Evolutionary conservation across 495 filamentous ascomycete species (phyloP).

Genomic region (Podospora pseudoanserina): DNA sequence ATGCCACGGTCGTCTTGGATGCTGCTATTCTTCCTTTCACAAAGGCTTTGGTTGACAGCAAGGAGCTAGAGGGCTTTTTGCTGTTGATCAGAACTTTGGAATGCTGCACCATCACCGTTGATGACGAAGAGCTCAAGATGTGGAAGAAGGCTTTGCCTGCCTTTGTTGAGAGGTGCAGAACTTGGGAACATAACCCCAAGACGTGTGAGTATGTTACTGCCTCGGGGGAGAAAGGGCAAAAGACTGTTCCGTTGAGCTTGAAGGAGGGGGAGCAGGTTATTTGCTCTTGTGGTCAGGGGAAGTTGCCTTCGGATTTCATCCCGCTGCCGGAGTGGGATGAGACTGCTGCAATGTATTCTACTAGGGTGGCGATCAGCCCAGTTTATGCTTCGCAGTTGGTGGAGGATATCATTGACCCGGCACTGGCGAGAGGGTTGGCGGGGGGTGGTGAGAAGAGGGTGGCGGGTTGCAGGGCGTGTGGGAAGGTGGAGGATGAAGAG

Average conservation of each 20-base stretch:
- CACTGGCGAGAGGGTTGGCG: conserved; percentile 6
- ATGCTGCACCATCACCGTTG: conserved; percentile 32
- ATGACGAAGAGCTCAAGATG: conserved; percentile 43
- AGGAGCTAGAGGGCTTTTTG: conserved; percentile 32
- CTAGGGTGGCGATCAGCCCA: conserved; percentile 38
- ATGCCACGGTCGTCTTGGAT: conserved; percentile 46
- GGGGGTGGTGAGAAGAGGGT: background rate
- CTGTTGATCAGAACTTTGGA: conserved; percentile 23
- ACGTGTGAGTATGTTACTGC: conserved; percentile 47
- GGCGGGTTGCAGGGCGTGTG: conserved; percentile 29
- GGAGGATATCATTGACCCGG: conserved; percentile 29
- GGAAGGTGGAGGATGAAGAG: conserved; percentile 19
- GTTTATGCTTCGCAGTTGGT: conserved; percentile 30
- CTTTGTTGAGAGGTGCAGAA: conserved; percentile 52
- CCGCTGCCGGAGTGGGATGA: conserved; percentile 33
- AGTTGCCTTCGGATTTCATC: conserved; percentile 30
- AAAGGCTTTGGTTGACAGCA: conserved; percentile 17
- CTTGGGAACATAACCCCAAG: conserved; percentile 43
- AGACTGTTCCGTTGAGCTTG: conserved; percentile 29
- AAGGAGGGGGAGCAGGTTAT: conserved; percentile 29
- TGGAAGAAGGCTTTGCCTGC: conserved; percentile 51
- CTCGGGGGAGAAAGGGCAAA: background rate
- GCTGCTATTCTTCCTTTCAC: conserved; percentile 48
- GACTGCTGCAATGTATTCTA: conserved; percentile 21
- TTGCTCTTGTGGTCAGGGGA: conserved; percentile 37